Base-by-base conservation (phyloP, 202 grass and related monocot species). In the Panicum hallii region DNA sequence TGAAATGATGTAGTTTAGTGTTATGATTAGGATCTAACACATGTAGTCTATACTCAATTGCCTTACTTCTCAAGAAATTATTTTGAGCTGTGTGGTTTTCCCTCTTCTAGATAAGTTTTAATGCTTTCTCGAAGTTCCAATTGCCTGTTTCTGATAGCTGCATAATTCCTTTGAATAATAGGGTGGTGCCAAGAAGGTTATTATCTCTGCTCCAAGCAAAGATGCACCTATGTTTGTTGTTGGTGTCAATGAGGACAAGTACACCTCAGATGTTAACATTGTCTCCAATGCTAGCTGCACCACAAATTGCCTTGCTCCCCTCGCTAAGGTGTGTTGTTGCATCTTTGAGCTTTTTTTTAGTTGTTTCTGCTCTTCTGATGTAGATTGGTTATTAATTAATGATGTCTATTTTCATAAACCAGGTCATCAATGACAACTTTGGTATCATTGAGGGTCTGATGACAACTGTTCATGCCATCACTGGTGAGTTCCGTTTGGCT, bases 271-370 rank as follows among this genome's bases (percentile, higher is more conserved):
- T 22, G 54, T 98, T 72, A 48, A 95, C 76, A 95, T 98, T 50
- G 92, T 98, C 80, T 98, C 95, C 11, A 98, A 98, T 85, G 92
- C 95, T 73, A 98, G 95, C 85, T 98, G 95, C 89, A 98, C 95
- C 67, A 95, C 95, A 7, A 97, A 97, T 46, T 97, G 95, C 72
- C 92, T 97, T 87, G 95, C 95, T 87, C 92, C 90, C 23, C 84
- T 97, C n/a, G 95, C 95, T 13, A 98, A 98, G 89, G 95, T 97
- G 54, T 72, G 53, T 56, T 47, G 17, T 74, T 0, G 30, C 38
- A 14, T 4, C 28, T 20, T 10, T n/a, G 12, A 3, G 34, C 32
- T n/a, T 4, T 77, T 50, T 50, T n/a, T 47, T 42, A 61, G 16
- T 19, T 69, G 30, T 63, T 7, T 28, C 12, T 57, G 14, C 14